These are phyloP conservation scores for Penicillium sp. DNA, from an alignment of 2,329 filamentous ascomycete species.

Conservation along the genomic window DNA sequence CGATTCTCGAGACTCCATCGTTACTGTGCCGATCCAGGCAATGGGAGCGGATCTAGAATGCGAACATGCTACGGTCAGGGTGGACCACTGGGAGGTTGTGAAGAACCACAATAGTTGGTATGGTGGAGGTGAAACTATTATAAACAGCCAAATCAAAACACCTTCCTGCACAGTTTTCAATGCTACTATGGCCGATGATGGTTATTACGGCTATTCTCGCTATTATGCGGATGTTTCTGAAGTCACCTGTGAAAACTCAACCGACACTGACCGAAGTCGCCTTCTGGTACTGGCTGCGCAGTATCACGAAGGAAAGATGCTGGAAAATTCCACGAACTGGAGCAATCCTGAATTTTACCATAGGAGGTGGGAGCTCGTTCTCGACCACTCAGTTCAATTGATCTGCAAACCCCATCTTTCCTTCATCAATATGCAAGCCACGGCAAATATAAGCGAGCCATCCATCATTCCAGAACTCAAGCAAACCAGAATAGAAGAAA, in stretches of 20 bases:
- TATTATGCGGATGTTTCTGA: not conserved
- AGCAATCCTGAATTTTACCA: not conserved
- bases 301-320: not conserved
- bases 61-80: slow-evolving; percentile 1
- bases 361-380: not conserved
- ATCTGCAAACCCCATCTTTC: not conserved
- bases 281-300: not conserved
- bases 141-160: not conserved
- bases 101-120: not conserved
- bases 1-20: not conserved
- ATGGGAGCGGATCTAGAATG: slow-evolving; percentile 4
- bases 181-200: not conserved
- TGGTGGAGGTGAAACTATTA: not conserved
- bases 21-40: slow-evolving; percentile 3
- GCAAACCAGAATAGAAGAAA: not conserved
- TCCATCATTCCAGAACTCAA: not conserved
- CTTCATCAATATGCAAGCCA: not conserved
- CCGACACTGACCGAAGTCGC: not conserved
- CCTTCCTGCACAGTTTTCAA: slow-evolving; percentile 12
- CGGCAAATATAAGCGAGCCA: not conserved
- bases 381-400: not conserved
- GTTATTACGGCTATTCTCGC: not conserved
- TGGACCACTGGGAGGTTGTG: not conserved
- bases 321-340: not conserved
- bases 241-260: not conserved